Conservation (phyloP, 345 rosid genomes). For the Hypericum perforatum region DNA sequence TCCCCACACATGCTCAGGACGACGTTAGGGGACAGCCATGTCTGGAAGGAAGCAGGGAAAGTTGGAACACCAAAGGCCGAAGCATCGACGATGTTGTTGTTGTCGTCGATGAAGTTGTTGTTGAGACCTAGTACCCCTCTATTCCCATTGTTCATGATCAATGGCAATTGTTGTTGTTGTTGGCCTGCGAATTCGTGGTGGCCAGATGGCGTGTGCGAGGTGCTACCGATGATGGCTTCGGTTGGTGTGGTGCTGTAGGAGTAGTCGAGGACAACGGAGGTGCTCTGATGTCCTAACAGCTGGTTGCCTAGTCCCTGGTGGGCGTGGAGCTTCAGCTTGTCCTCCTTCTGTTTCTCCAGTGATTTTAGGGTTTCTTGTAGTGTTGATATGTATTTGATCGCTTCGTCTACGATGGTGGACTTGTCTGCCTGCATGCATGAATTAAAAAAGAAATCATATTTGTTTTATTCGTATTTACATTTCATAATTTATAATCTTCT, state of each 20-base stretch:
- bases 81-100: conserved; percentile 6
- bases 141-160: too few species aligned
- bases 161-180: too few species aligned
- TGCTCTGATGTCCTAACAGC: conserved; percentile 11
- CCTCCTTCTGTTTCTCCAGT: conserved; percentile 39
- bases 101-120: too few species aligned
- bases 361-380: conserved; percentile 33
- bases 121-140: too few species aligned
- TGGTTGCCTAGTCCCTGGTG: conserved; percentile 10
- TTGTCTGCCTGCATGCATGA: conserved; percentile 48
- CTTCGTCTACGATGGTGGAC: conserved; percentile 59
- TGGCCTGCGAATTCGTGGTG: too few species aligned
- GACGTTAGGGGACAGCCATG: conserved; percentile 49
- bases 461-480: too few species aligned
- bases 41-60: conserved; percentile 21
- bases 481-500: too few species aligned
- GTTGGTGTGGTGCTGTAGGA: too few species aligned
- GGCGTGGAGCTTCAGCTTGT: conserved; percentile 29
- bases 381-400: conserved; percentile 36
- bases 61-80: conserved; percentile 6
- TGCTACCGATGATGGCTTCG: too few species aligned
- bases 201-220: too few species aligned
- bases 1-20: conserved; percentile 38
- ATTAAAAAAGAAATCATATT: too few species aligned
- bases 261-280: conserved; percentile 1